These are phyloP conservation scores for Tetracentron sinense DNA, from an alignment of 164 flowering plant species.

Conservation along the genomic window DNA sequence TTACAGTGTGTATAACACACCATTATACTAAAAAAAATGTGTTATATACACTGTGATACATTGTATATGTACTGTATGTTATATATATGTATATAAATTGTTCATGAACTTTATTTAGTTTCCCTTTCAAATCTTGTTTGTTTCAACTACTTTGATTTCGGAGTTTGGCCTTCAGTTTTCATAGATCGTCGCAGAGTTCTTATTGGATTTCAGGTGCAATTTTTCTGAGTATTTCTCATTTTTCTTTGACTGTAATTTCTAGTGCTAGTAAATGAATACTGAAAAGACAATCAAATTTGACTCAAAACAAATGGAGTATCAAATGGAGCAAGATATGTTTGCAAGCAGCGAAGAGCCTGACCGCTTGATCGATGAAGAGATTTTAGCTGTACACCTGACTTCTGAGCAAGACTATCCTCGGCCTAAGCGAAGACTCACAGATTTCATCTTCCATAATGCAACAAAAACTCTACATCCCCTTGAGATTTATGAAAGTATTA, in stretches of 20 bases:
- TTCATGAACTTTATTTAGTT: too few species aligned
- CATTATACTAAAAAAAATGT: too few species aligned
- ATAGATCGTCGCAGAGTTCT: background rate
- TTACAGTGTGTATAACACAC: too few species aligned
- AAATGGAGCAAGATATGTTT: slow-evolving; percentile 22
- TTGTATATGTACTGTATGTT: too few species aligned
- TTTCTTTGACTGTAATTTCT: background rate
- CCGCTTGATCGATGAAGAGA: slow-evolving; percentile 54
- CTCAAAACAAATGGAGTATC: too few species aligned
- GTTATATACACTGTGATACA: too few species aligned
- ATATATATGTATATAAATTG: too few species aligned
- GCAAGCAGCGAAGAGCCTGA: slow-evolving; percentile 14
- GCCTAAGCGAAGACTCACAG: slow-evolving; percentile 62
- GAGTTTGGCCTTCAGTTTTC: background rate
- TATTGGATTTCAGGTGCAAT: background rate
- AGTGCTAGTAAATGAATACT: slow-evolving; percentile 5
- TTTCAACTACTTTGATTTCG: background rate
- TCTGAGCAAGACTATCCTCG: slow-evolving; percentile 44
- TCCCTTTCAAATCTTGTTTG: background rate
- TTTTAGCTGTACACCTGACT: slow-evolving; percentile 53
- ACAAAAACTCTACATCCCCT: slow-evolving; percentile 54
- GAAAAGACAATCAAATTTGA: background rate
- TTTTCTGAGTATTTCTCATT: background rate
- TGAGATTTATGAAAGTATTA: slow-evolving; percentile 69
- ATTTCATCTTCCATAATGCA: slow-evolving; percentile 61